Evolutionary conservation across 2,329 filamentous ascomycete genomes (phyloP).

Genomic region (Pseudogymnoascus sp.): DNA sequence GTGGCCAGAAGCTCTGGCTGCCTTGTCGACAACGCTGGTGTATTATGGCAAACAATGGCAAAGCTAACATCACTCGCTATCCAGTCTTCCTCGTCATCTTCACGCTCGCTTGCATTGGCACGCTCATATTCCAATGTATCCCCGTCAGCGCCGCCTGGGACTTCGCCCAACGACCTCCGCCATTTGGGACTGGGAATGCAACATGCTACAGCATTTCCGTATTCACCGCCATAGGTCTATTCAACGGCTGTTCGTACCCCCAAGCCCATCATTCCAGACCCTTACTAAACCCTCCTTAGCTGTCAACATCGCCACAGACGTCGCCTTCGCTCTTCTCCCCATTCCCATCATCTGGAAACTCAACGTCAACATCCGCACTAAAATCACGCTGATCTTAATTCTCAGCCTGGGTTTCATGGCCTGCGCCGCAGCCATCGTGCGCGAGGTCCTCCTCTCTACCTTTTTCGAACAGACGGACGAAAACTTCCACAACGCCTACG

Average conservation of each 20-base stretch:
- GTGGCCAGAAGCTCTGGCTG: background rate
- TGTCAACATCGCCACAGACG: slow-evolving; percentile 26
- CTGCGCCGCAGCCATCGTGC: slow-evolving; percentile 38
- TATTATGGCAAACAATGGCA: slow-evolving; percentile 11
- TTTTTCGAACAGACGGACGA: slow-evolving; percentile 33
- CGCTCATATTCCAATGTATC: slow-evolving; percentile 43
- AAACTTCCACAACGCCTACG: slow-evolving; percentile 31
- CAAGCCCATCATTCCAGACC: background rate
- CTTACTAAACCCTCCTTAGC: slow-evolving; percentile 15
- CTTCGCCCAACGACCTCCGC: slow-evolving; percentile 26
- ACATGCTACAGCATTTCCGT: slow-evolving; percentile 38
- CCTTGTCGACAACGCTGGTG: background rate
- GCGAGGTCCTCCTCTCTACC: slow-evolving; percentile 34
- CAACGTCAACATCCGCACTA: slow-evolving; percentile 38
- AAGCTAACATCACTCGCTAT: slow-evolving; percentile 16
- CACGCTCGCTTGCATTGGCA: slow-evolving; percentile 38
- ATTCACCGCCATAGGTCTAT: slow-evolving; percentile 41
- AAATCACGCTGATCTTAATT: slow-evolving; percentile 31
- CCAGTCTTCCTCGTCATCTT: slow-evolving; percentile 39
- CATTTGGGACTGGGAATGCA: slow-evolving; percentile 23
- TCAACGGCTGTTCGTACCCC: slow-evolving; percentile 36
- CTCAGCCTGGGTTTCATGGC: slow-evolving; percentile 29
- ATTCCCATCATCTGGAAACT: slow-evolving; percentile 39
- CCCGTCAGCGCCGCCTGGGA: slow-evolving; percentile 43
- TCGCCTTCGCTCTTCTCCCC: slow-evolving; percentile 35